These are phyloP conservation scores for Pleurotus citrinopileatus DNA, from an alignment of 768 basidiomycete genomes.

Conservation along the genomic window DNA sequence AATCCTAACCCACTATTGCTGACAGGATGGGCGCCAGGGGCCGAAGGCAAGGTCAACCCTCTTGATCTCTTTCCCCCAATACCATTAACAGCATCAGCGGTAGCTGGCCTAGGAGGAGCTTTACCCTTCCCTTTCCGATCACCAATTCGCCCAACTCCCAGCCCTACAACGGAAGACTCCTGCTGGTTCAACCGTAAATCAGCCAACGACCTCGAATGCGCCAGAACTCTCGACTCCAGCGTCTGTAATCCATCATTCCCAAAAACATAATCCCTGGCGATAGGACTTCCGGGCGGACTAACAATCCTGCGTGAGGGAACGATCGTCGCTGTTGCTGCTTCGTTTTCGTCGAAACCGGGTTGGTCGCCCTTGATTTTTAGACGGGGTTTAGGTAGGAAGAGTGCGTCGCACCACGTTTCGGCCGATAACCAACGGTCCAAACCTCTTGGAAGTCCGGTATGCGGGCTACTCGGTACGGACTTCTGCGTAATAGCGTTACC, in stretches of 20 bases:
- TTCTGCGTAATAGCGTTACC: background rate
- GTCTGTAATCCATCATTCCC: slow-evolving; percentile 25
- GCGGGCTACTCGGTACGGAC: slow-evolving; percentile 14
- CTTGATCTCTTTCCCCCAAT: slow-evolving; percentile 1
- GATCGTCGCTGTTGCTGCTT: background rate
- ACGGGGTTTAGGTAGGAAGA: slow-evolving; percentile 74
- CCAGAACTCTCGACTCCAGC: slow-evolving; percentile 40
- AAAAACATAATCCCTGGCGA: slow-evolving; percentile 21
- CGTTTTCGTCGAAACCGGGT: background rate
- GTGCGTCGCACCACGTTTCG: slow-evolving; percentile 80
- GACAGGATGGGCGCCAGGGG: background rate
- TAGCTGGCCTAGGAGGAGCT: background rate
- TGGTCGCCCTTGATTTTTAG: slow-evolving; percentile 44
- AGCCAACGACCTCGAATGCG: slow-evolving; percentile 44
- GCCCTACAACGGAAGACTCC: background rate
- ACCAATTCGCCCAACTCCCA: slow-evolving; percentile 4
- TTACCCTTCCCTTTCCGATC: background rate
- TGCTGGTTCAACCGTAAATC: slow-evolving; percentile 23
- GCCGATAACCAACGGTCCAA: slow-evolving; percentile 69
- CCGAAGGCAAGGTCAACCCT: slow-evolving; percentile 2
- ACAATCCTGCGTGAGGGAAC: slow-evolving; percentile 33
- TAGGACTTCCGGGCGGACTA: slow-evolving; percentile 49
- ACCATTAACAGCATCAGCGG: background rate
- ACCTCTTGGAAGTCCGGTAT: slow-evolving; percentile 29
- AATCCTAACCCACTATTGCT: no score